A percentile compares a stretch with the other conserved stretches of the same genome.
Evolutionary conservation across 768 basidiomycete species (phyloP).

Genomic region (Auriculariales sp.): DNA sequence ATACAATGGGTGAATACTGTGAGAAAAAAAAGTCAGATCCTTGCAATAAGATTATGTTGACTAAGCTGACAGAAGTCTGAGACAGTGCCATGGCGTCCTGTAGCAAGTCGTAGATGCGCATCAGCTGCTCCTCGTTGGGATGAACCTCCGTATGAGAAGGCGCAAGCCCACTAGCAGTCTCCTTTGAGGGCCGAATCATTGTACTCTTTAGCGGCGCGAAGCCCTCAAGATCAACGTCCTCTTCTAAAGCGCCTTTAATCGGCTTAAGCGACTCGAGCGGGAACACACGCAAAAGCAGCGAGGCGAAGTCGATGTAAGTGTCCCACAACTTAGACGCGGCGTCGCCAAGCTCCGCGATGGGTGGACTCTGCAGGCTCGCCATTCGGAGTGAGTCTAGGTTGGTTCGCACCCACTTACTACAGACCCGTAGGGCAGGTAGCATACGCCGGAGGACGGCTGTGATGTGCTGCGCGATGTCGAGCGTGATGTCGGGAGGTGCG

Average conservation of each 20-base stretch:
- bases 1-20: conserved; percentile 13
- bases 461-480: conserved; percentile 66
- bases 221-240: conserved; percentile 79
- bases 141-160: conserved; percentile 30
- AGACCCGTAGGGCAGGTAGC: conserved; percentile 74
- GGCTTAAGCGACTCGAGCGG: conserved; percentile 46
- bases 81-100: conserved; percentile 51
- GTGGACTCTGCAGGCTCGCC: conserved; percentile 17
- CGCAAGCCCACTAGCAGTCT: conserved; percentile 10
- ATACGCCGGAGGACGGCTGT: conserved; percentile 76
- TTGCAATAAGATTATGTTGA: conserved; percentile 5
- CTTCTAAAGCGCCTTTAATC: conserved; percentile 56
- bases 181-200: conserved; percentile 25
- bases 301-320: conserved; percentile 51
- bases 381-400: conserved; percentile 28
- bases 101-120: conserved; percentile 81
- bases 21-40: background rate
- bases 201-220: conserved; percentile 68
- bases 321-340: conserved; percentile 50
- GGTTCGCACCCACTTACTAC: conserved; percentile 75
- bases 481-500: conserved; percentile 28
- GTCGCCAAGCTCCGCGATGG: conserved; percentile 23
- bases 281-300: conserved; percentile 48
- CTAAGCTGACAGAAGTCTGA: conserved; percentile 44
- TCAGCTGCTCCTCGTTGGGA: conserved; percentile 91